Percentiles rank a stretch among this genome's conserved stretches.
These are phyloP conservation scores for Amylostereum areolatum DNA, from an alignment of 1,284 basidiomycete genomes.

Conservation along the genomic window DNA sequence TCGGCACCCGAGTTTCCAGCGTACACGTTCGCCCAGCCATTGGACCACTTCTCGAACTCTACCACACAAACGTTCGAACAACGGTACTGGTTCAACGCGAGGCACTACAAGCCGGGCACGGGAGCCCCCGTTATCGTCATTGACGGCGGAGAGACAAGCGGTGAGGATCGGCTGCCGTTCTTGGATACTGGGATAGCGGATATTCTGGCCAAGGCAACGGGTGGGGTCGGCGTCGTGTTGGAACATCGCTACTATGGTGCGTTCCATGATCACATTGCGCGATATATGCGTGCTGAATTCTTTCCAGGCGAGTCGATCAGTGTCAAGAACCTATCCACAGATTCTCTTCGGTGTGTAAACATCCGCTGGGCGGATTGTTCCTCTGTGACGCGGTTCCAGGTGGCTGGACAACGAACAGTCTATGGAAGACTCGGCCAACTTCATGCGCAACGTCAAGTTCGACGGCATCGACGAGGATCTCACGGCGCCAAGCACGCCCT, in stretches of 20 bases:
- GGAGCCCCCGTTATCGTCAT: constrained; percentile 77
- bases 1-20: constrained; percentile 38
- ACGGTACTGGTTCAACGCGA: constrained; percentile 87
- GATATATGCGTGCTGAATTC: constrained; percentile 8
- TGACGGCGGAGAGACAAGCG: constrained; percentile 83
- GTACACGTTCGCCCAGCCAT: constrained; percentile 76
- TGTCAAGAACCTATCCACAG: constrained; percentile 74
- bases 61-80: constrained; percentile 57
- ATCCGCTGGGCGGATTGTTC: constrained; percentile 4
- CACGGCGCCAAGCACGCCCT: constrained; percentile 67
- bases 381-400: constrained; percentile 27
- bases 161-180: constrained; percentile 63
- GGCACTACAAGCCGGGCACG: constrained; percentile 68
- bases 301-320: constrained; percentile 73
- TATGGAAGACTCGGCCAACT: constrained; percentile 88
- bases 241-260: constrained; percentile 86
- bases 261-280: constrained; percentile 9
- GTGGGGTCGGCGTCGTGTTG: constrained; percentile 82
- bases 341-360: constrained; percentile 54
- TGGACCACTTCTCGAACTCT: constrained; percentile 68
- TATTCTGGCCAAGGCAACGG: constrained; percentile 77
- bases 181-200: constrained; percentile 82
- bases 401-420: constrained; percentile 89
- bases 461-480: constrained; percentile 65
- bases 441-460: constrained; percentile 80